Conservation (phyloP, 1,139 yeast species). For the Pichia sp. region DNA sequence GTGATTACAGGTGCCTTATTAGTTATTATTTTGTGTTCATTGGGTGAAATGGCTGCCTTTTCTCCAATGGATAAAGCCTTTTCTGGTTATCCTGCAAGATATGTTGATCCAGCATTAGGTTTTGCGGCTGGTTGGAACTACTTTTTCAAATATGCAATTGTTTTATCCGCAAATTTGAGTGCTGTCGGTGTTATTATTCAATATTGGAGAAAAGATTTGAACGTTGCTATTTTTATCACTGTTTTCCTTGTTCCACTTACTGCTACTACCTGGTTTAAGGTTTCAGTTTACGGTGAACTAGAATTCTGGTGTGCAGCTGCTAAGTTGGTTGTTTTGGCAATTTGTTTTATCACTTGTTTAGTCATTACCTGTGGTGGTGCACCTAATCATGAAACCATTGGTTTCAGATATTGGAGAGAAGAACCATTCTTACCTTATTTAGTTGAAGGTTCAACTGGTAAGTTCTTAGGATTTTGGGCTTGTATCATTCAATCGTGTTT, state of each 20-base stretch:
- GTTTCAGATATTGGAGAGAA: slow-evolving; percentile 57
- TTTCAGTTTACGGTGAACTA: slow-evolving; percentile 54
- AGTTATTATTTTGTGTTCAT: slow-evolving; percentile 42
- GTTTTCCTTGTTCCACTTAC: slow-evolving; percentile 35
- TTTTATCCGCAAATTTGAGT: slow-evolving; percentile 55
- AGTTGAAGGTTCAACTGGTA: slow-evolving; percentile 31
- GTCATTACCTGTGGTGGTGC: slow-evolving; percentile 52
- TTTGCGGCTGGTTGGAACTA: slow-evolving; percentile 70
- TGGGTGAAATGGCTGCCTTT: slow-evolving; percentile 48
- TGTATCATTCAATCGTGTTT: slow-evolving; percentile 36
- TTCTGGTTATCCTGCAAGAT: slow-evolving; percentile 62
- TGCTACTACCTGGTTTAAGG: slow-evolving; percentile 37
- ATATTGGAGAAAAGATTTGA: slow-evolving; percentile 49
- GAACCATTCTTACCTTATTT: neutral
- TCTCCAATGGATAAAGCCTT: slow-evolving; percentile 59
- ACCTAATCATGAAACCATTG: slow-evolving; percentile 55
- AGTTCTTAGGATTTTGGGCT: slow-evolving; percentile 30
- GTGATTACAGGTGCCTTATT: slow-evolving; percentile 41
- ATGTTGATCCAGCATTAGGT: slow-evolving; percentile 64
- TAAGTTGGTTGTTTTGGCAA: slow-evolving; percentile 52
- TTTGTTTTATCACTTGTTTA: slow-evolving; percentile 42
- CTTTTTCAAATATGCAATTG: slow-evolving; percentile 55
- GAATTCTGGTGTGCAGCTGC: slow-evolving; percentile 61
- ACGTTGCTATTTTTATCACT: slow-evolving; percentile 58
- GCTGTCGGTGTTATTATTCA: slow-evolving; percentile 58